Base-by-base conservation (phyloP, 2,329 filamentous ascomycete genomes). In the Paramyrothecium sp. region DNA sequence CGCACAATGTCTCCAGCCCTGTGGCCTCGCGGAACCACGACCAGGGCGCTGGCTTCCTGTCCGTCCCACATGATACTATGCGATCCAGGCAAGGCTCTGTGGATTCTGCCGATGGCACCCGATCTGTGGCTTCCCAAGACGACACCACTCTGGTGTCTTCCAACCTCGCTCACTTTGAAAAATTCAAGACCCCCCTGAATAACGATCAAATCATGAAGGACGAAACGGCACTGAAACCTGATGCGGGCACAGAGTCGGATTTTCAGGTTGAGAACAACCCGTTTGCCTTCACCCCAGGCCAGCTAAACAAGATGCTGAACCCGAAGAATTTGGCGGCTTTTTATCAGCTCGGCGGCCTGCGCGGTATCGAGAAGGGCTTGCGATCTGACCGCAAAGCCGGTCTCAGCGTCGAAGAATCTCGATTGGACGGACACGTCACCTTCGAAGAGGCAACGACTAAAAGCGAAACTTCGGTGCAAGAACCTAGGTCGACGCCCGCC, bases 271-370 rank as follows among this genome's bases (percentile, higher is more conserved):
- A 88, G 7, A 80, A 92, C 70, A 96, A 95, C 70, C 89, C 89
- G 0, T 97, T 97, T 67, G 92, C 91, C 17, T 97, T 92, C 69
- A 86, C 87, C 2, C 90, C 90, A 3, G 92, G 93, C 16, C 88
- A 96, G 68, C 80, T 97, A 61, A 89, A 87, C 66, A 97, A 96
- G 73, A 83, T 97, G 76, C 86, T 94, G 60, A 95, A 96, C 69
- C 93, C 93, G 3, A 97, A 97, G 77, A 96, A 87, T 60, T 75
- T 96, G 57, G 80, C 88, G 13, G 92, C 92, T 1, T 96, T 94
- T 64, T 90, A 89, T 67, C 88, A 88, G 16, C 71, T 97, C 5
- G 92, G 93, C 52, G 93, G 93, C 22, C 73, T 96, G 17, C 75
- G 74, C 19, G 93, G 93, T 1, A 73, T 97, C 52, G 92, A 94